These are phyloP conservation scores for Arabidopsis arenosa DNA, from an alignment of 345 rosid species.

Conservation along the genomic window DNA sequence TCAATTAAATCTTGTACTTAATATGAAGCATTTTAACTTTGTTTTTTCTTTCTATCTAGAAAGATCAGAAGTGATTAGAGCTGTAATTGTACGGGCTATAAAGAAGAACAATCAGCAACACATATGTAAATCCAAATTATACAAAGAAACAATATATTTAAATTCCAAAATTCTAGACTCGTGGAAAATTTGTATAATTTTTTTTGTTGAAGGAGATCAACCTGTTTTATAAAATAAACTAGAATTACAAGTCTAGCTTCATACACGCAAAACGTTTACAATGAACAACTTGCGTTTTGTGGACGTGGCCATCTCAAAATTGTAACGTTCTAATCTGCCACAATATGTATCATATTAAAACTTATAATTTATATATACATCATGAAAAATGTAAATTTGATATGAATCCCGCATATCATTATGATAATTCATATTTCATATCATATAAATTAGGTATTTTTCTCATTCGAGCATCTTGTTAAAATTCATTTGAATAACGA, in stretches of 20 bases:
- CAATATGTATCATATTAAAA: not conserved
- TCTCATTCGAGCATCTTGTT: not conserved
- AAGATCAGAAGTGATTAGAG: no score
- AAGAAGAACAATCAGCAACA: not conserved
- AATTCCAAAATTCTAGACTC: not conserved
- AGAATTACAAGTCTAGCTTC: not conserved
- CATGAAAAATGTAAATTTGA: not conserved
- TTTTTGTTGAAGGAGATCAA: no score
- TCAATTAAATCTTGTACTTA: no score
- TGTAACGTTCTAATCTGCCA: not conserved
- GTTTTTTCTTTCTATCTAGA: no score
- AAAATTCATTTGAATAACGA: not conserved
- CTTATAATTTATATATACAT: no score
- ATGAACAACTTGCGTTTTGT: not conserved
- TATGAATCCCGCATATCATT: not conserved
- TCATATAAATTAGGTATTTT: not conserved
- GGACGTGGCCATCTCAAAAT: not conserved
- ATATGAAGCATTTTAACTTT: no score
- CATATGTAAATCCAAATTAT: not conserved
- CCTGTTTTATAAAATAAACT: no score
- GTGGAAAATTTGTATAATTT: not conserved
- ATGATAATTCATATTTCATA: no score
- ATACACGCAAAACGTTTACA: no score
- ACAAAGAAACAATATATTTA: not conserved
- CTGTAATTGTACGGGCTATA: no score